Evolutionary conservation across 1,284 basidiomycete genomes (phyloP).

Genomic region (Puccinia triticina): DNA sequence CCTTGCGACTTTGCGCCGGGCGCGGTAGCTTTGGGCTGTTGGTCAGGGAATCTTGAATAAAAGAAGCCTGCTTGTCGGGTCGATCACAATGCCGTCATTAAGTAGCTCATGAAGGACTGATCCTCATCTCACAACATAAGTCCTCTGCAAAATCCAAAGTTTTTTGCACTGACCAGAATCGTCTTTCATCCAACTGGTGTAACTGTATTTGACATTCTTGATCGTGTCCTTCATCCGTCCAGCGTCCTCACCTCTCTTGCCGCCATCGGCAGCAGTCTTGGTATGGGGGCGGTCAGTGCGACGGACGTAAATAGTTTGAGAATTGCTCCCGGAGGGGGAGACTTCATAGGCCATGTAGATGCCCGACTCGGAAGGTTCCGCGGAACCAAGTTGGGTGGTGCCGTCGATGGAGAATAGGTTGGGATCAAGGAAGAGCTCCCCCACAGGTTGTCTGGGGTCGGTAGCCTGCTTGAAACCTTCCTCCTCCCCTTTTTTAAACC

Average conservation of each 20-base stretch:
- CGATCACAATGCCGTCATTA: neutral
- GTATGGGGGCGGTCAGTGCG: constrained; percentile 66
- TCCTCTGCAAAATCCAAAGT: no score
- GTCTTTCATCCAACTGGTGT: constrained; percentile 73
- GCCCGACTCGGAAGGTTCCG: constrained; percentile 70
- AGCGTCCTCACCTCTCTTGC: constrained; percentile 63
- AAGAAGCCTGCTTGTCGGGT: constrained; percentile 30
- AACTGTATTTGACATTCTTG: constrained; percentile 74
- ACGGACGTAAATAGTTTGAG: constrained; percentile 68
- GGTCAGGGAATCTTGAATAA: constrained; percentile 38
- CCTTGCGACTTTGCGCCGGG: neutral
- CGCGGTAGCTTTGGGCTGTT: neutral
- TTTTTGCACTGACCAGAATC: constrained; percentile 64
- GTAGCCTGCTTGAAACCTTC: constrained; percentile 65
- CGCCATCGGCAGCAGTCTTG: constrained; percentile 63
- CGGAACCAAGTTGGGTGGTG: constrained; percentile 69
- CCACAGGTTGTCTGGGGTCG: constrained; percentile 60
- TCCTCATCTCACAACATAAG: neutral
- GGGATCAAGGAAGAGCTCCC: constrained; percentile 76
- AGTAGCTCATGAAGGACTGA: neutral
- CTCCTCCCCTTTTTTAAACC: constrained; percentile 65
- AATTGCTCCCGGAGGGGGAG: constrained; percentile 70
- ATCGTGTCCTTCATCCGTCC: constrained; percentile 70
- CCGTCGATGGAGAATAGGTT: constrained; percentile 74
- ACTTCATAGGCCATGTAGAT: constrained; percentile 72